phyloP scores from a whole-genome alignment of 305 asterid species.

The Solanum hybrid region DNA sequence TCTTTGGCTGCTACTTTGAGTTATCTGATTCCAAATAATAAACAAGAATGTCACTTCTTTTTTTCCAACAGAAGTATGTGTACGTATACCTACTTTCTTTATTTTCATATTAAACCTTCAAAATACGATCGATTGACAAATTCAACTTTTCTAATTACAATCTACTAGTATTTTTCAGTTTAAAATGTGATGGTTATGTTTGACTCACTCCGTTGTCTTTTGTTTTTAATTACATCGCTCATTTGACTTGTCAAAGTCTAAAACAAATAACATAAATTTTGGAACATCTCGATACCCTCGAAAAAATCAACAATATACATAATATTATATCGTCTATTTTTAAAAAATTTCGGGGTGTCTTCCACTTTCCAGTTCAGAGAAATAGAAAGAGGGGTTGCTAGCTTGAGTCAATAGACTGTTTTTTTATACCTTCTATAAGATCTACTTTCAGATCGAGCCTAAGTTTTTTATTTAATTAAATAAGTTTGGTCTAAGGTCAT shows the following conservation, averaged over 20 bases:
- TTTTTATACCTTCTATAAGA: not conserved
- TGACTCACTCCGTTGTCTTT: not conserved
- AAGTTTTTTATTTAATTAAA: not conserved
- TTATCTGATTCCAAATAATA: not conserved
- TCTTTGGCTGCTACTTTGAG: not conserved
- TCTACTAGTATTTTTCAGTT: not conserved
- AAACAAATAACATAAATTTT: not conserved
- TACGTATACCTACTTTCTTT: not conserved
- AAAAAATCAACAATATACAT: too few relatives aligned
- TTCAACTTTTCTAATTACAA: not conserved
- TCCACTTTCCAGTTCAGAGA: not conserved
- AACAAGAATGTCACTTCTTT: not conserved
- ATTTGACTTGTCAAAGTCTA: not conserved
- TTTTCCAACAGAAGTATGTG: not conserved
- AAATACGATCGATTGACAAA: not conserved
- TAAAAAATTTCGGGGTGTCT: too few relatives aligned
- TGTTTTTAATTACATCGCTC: not conserved
- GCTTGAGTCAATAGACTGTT: not conserved
- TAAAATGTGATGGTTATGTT: not conserved
- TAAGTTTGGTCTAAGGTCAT: not conserved
- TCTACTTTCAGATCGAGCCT: not conserved
- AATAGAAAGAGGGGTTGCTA: not conserved
- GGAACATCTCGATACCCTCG: not conserved
- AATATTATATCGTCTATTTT: not conserved
- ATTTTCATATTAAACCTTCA: not conserved